phyloP scores from a whole-genome alignment of 208 protist species.

The Wallacemonas sp. region DNA sequence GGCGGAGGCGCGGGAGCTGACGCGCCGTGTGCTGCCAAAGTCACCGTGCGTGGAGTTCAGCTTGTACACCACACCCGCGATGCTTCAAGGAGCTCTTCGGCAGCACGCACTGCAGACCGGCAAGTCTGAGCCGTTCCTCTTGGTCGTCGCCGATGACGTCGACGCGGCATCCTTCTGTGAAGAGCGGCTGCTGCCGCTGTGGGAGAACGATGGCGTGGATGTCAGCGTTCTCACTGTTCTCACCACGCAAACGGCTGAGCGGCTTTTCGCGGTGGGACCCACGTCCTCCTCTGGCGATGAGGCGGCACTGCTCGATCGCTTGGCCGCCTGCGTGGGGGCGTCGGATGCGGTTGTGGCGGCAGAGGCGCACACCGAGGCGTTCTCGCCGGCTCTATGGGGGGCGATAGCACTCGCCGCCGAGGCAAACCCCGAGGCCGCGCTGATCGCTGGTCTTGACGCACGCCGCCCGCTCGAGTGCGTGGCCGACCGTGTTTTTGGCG shows the following conservation, averaged over 20 bases:
- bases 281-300: not conserved
- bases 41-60: constrained; percentile 14
- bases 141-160: constrained; percentile 21
- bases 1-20: constrained; percentile 10
- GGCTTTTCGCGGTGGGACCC: constrained; percentile 5
- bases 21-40: constrained; percentile 6
- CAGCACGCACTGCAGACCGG: constrained; percentile 2
- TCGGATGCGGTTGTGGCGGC: constrained; percentile 40
- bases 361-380: constrained; percentile 12
- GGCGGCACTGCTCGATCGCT: not conserved
- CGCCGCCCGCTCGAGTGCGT: constrained; percentile 1
- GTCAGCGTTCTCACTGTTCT: constrained; percentile 48
- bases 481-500: not conserved
- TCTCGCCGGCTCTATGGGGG: constrained; percentile 19
- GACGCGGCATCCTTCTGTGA: constrained; percentile 35
- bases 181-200: constrained; percentile 34
- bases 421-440: constrained; percentile 24
- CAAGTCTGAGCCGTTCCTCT: constrained; percentile 10
- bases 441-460: constrained; percentile 20
- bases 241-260: constrained; percentile 13
- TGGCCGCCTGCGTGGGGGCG: constrained; percentile 33
- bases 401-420: constrained; percentile 25
- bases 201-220: constrained; percentile 23
- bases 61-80: constrained; percentile 13
- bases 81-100: not conserved